phyloP scores from a whole-genome alignment of 2,329 filamentous ascomycete genomes.

The Drechslerella dactyloides region DNA sequence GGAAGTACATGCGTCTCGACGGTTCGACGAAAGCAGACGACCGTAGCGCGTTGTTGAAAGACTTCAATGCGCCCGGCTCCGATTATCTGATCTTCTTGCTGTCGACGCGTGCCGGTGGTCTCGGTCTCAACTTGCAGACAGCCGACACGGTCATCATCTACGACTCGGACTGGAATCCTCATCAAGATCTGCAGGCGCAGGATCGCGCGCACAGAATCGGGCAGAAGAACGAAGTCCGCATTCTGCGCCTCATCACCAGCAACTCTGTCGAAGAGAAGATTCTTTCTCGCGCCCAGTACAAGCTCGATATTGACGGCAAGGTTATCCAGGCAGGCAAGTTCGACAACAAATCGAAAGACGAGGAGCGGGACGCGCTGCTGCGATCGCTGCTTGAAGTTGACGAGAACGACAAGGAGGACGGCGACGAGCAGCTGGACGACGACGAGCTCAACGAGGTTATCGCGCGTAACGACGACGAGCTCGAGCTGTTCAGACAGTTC shows the following conservation, averaged over 20 bases:
- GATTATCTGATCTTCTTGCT: conserved; percentile 97
- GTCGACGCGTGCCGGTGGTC: conserved; percentile 97
- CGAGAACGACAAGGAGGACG: conserved; percentile 73
- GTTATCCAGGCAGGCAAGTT: conserved; percentile 99
- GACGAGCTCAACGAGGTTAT: conserved; percentile 95
- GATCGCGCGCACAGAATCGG: conserved; percentile 99
- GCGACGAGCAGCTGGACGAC: conserved; percentile 97
- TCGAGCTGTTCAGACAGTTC: conserved; percentile 78
- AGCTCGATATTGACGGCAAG: conserved; percentile 99
- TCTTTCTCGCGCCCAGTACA: conserved; percentile 92
- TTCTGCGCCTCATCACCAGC: conserved; percentile 90
- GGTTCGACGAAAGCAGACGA: conserved; percentile 98
- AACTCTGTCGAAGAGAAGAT: conserved; percentile 99
- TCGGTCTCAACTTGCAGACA: conserved; percentile 95
- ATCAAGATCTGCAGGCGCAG: conserved; percentile 97
- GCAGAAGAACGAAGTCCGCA: conserved; percentile 98
- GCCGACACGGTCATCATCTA: conserved; percentile 99
- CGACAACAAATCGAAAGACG: conserved; percentile 98
- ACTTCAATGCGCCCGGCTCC: conserved; percentile 88
- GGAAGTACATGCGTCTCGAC: conserved; percentile 89
- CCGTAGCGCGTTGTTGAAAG: conserved; percentile 83
- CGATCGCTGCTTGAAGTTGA: conserved; percentile 87
- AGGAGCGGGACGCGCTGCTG: conserved; percentile 95
- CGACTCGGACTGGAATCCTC: conserved; percentile 99
- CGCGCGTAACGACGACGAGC: conserved; percentile 82